Base-by-base conservation (phyloP, 768 basidiomycete species). In the Pleurotus eryngii region DNA sequence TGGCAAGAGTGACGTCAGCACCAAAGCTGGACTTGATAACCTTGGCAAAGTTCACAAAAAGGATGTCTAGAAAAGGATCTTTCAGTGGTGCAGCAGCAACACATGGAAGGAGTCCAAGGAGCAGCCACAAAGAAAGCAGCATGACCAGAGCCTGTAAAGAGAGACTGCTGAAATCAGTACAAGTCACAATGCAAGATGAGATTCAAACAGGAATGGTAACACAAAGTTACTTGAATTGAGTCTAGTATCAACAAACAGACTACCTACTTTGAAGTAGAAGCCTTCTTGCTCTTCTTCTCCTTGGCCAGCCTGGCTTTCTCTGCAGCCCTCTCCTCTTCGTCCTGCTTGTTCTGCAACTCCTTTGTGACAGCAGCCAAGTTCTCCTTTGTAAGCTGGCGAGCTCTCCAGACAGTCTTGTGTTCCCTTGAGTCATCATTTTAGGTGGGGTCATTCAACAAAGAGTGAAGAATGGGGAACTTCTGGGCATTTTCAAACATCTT, bases 11-110 rank as follows among this genome's bases (percentile, higher is more conserved):
- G 43, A 57, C 49, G 14, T 57, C 30, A 1, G 37, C 12, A 20
- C 46, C 47, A 48, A 57, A 57, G 14, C n/a, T 18, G 30, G 24
- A 18, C 15, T 11, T 27, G 24, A 57, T 35, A 1, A 22, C 27
- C 1, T 46, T 20, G 24, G 46, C 35, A 39, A 57, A 57, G 14
- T 26, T 22, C 5, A n/a, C 22, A 35, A 57, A 57, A 15, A 24
- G 46, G 22, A 57, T 57, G 37, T 26, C 46, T n/a, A 46, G 56
- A 24, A 57, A 57, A 3, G 56, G 56, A 20, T 50, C 49, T 3
- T 43, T 15, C 15, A 27, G 17, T 50, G 24, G 20, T 14, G 30
- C 30, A 15, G 49, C 49, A 27, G 49, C 8, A 11, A 50, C 49
- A 50, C 49, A 50, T 8, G 49, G 49, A 26, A 50, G n/a, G 20